Evolutionary conservation across 306 rosid species (phyloP).

Genomic region (Trifolium subterraneum): DNA sequence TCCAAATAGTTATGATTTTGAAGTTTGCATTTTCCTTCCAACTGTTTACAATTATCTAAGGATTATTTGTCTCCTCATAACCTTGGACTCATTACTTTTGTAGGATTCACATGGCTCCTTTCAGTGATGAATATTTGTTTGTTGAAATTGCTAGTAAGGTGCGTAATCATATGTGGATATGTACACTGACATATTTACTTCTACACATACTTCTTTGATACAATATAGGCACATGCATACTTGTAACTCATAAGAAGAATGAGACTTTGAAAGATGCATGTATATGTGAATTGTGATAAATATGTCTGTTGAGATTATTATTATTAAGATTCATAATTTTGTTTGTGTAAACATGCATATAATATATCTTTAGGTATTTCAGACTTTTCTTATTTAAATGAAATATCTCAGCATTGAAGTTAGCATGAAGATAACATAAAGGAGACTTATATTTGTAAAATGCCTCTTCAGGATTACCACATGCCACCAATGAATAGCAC

Average conservation of each 20-base stretch:
- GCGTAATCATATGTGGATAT: conserved; percentile 33
- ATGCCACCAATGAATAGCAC: neutral
- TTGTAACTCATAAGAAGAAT: neutral
- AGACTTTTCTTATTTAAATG: neutral
- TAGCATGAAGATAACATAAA: neutral
- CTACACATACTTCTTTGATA: conserved; percentile 13
- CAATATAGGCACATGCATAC: neutral
- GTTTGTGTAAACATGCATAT: neutral
- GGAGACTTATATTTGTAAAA: conserved; percentile 9
- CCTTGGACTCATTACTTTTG: conserved; percentile 52
- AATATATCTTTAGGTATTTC: neutral
- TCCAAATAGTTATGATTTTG: neutral
- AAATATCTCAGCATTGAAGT: neutral
- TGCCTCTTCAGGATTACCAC: neutral
- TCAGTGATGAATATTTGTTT: conserved; percentile 94
- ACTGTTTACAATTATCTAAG: conserved; percentile 23
- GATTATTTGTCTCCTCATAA: conserved; percentile 46
- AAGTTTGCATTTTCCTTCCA: conserved; percentile 19
- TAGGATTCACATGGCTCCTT: conserved; percentile 99
- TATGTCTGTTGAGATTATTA: conserved; percentile 3
- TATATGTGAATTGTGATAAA: neutral
- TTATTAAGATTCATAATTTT: neutral
- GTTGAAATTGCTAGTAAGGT: conserved; percentile 97
- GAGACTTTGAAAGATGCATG: neutral
- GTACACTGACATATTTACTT: neutral